Conservation (phyloP, 2,329 filamentous ascomycete species). For the Ploettnerulaceae sp. region DNA sequence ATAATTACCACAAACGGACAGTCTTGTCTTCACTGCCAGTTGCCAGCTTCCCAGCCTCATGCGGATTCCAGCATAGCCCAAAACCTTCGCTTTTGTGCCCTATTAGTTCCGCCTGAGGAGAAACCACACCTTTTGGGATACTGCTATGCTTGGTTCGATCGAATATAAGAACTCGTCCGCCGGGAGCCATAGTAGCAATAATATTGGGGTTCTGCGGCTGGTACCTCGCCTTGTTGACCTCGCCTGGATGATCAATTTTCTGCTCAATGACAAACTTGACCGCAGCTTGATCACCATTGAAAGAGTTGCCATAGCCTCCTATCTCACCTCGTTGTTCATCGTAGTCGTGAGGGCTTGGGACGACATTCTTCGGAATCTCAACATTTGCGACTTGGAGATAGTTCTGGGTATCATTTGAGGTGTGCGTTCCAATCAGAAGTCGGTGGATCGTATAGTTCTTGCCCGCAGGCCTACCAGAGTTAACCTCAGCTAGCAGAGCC, state of each 20-base stretch:
- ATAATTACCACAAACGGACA: slow-evolving; percentile 76
- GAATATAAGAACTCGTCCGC: slow-evolving; percentile 86
- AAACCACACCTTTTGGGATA: slow-evolving; percentile 67
- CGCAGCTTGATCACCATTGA: slow-evolving; percentile 59
- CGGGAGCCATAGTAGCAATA: slow-evolving; percentile 86
- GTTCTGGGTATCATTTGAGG: slow-evolving; percentile 77
- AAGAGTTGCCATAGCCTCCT: slow-evolving; percentile 78
- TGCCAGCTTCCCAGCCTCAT: slow-evolving; percentile 69
- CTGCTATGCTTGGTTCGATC: slow-evolving; percentile 91
- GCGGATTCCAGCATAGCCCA: slow-evolving; percentile 87
- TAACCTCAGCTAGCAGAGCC: background rate
- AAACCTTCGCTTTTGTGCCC: slow-evolving; percentile 90
- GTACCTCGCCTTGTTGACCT: slow-evolving; percentile 98
- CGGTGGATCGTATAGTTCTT: slow-evolving; percentile 86
- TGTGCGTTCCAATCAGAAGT: slow-evolving; percentile 90
- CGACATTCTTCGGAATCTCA: slow-evolving; percentile 76
- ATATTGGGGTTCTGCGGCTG: slow-evolving; percentile 97
- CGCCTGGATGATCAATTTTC: slow-evolving; percentile 91
- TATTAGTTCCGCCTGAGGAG: slow-evolving; percentile 76
- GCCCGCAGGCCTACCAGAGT: slow-evolving; percentile 56
- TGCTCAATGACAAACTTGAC: slow-evolving; percentile 92
- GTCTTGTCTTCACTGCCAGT: slow-evolving; percentile 91
- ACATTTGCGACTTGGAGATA: slow-evolving; percentile 94
- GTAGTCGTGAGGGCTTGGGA: slow-evolving; percentile 75
- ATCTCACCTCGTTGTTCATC: slow-evolving; percentile 91